Evolutionary conservation across 495 filamentous ascomycete species (phyloP).

Genomic region (Penicillium desertorum): DNA sequence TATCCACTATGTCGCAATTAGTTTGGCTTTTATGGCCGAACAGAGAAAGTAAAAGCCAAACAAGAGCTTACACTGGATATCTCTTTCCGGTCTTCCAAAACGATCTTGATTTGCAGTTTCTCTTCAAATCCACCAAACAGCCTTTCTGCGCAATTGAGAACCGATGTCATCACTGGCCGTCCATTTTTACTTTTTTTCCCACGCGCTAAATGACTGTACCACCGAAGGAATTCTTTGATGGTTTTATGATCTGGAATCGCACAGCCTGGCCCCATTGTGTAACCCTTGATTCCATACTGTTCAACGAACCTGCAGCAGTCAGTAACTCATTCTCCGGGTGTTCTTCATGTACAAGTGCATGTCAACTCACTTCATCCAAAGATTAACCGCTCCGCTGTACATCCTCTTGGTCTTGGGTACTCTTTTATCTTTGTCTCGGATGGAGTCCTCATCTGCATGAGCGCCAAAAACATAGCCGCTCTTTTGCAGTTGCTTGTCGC

Average conservation of each 20-base stretch:
- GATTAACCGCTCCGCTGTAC: conserved; percentile 2
- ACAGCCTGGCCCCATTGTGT: conserved; percentile 9
- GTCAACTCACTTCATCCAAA: conserved; percentile 18
- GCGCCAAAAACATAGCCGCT: conserved; percentile 24
- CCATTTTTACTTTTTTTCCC: conserved; percentile 19
- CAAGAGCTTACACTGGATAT: conserved; percentile 15
- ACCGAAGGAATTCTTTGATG: conserved; percentile 25
- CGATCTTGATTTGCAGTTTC: conserved; percentile 15
- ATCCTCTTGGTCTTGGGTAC: conserved; percentile 21
- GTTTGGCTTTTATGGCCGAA: conserved; percentile 7
- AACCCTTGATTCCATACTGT: conserved; percentile 12
- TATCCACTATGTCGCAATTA: conserved; percentile 21
- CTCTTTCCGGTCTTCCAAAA: conserved; percentile 18
- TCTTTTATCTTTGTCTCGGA: conserved; percentile 20
- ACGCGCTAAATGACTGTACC: conserved; percentile 12
- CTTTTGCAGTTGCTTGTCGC: conserved; percentile 6
- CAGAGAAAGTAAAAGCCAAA: neutral
- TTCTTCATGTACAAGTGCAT: neutral
- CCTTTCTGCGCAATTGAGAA: conserved; percentile 18
- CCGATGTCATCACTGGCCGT: conserved; percentile 16
- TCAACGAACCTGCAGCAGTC: conserved; percentile 12
- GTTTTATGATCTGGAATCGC: conserved; percentile 12
- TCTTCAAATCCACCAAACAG: conserved; percentile 25
- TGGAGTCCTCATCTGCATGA: conserved; percentile 17
- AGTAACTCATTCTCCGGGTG: conserved; percentile 8